Conservation (phyloP, 495 filamentous ascomycete species). For the Penicillium silybi region DNA sequence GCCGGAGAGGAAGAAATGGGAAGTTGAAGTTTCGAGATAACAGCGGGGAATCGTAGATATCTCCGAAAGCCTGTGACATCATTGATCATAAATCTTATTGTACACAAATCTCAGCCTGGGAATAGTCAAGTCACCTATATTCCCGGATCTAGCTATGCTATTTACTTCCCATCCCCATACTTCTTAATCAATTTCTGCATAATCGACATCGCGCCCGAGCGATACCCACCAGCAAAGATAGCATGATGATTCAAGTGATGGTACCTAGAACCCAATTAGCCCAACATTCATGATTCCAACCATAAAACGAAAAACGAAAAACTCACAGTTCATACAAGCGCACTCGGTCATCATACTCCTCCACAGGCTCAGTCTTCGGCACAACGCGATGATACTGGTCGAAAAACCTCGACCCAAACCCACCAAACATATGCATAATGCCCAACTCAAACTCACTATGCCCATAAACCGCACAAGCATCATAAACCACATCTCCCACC, state of each 20-base stretch:
- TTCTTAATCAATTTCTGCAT: conserved; percentile 68
- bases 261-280: conserved; percentile 49
- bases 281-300: not conserved
- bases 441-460: conserved; percentile 87
- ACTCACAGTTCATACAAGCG: conserved; percentile 78
- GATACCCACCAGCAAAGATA: conserved; percentile 77
- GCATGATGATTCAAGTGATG: conserved; percentile 89
- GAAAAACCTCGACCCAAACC: conserved; percentile 70
- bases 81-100: not conserved
- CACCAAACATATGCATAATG: conserved; percentile 96
- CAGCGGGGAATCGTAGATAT: not conserved
- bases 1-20: not conserved
- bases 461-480: conserved; percentile 75
- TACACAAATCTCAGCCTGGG: not conserved
- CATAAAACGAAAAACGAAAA: not conserved
- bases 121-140: not conserved
- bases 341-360: conserved; percentile 80
- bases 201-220: conserved; percentile 65
- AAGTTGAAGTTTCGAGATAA: not conserved
- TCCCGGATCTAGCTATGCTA: not conserved
- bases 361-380: conserved; percentile 74
- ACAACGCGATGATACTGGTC: conserved; percentile 70
- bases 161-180: conserved; percentile 44
- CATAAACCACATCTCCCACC: conserved; percentile 77
- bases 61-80: not conserved